phyloP scores from a whole-genome alignment of 1,284 basidiomycete genomes.

The Austroboletus novae-zelandiae region DNA sequence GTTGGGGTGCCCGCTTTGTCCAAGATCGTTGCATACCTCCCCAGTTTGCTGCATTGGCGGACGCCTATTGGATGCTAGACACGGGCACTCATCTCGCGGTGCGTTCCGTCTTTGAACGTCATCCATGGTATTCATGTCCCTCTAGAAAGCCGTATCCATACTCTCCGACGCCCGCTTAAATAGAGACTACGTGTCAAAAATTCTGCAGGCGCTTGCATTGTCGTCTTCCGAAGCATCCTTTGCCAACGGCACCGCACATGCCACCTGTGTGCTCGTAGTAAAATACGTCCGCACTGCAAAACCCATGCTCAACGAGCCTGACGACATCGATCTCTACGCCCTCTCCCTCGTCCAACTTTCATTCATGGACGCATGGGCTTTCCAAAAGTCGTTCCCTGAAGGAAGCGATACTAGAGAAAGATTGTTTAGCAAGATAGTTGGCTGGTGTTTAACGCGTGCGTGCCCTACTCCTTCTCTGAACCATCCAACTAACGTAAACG shows the following conservation, averaged over 20 bases:
- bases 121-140: not conserved
- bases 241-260: conserved; percentile 9
- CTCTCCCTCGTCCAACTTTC: conserved; percentile 62
- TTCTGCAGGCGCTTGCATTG: conserved; percentile 62
- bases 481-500: not conserved
- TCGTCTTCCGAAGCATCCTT: conserved; percentile 43
- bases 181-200: conserved; percentile 71
- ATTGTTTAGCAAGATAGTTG: conserved; percentile 58
- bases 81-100: conserved; percentile 60
- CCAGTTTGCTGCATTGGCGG: conserved; percentile 66
- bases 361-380: conserved; percentile 70
- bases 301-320: conserved; percentile 60
- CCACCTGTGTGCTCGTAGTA: conserved; percentile 46
- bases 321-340: conserved; percentile 65
- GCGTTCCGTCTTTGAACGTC: conserved; percentile 32
- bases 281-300: conserved; percentile 69
- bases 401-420: conserved; percentile 47
- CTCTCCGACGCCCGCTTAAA: conserved; percentile 73
- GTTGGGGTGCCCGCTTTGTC: conserved; percentile 43
- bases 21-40: conserved; percentile 61
- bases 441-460: conserved; percentile 69
- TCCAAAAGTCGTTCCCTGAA: conserved; percentile 66
- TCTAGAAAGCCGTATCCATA: conserved; percentile 63
- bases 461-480: conserved; percentile 14
- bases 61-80: conserved; percentile 81